Base-by-base conservation (phyloP, 2,329 filamentous ascomycete genomes). In the Daldinia sp. region DNA sequence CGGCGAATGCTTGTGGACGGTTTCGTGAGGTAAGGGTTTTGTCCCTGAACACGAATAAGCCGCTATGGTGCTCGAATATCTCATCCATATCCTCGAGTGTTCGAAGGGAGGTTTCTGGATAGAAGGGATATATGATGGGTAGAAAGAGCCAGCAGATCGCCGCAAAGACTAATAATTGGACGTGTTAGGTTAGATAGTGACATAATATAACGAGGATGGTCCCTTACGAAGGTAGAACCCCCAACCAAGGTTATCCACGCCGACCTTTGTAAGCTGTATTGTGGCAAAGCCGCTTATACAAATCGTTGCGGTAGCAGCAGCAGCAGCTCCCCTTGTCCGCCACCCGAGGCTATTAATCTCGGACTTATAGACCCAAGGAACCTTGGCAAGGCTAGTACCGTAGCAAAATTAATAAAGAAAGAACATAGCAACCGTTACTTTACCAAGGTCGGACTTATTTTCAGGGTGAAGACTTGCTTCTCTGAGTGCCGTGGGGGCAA, bases 1-100 rank as follows among this genome's bases (percentile, higher is more conserved):
- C 76, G 17, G 77, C 68, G 23, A 78, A 75, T 0, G 61, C 65
- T 52, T 73, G 74, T 0, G 77, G 77, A 3, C 77, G 73, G 19
- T 70, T 68, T n/a, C 75, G 75, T 50, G 78, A 73, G 3, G 75
- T 78, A 50, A 79, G 64, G 13, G 69, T 68, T 3, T 66, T 61
- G 52, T 76, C 74, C 23, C 72, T 68, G 29, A 71, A 78, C 11
- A 79, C 77, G 30, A 78, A 67, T 11, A 74, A 39, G 11, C 67
- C 68, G 1, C 71, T 71, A 39, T 74, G 70, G 30, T 70, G 69
- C 32, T 73, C 73, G 61, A 78, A 80, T 37, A 79, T 79, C 57
- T 79, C 72, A 62, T 83, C 80, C 71, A 83, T 82, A 43, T 83
- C 81, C 67, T 84, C 81, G 5, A 84, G 74, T 0, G 81, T 79